Conservation (phyloP, 495 filamentous ascomycete genomes). For the Penicillium malachiteum region DNA sequence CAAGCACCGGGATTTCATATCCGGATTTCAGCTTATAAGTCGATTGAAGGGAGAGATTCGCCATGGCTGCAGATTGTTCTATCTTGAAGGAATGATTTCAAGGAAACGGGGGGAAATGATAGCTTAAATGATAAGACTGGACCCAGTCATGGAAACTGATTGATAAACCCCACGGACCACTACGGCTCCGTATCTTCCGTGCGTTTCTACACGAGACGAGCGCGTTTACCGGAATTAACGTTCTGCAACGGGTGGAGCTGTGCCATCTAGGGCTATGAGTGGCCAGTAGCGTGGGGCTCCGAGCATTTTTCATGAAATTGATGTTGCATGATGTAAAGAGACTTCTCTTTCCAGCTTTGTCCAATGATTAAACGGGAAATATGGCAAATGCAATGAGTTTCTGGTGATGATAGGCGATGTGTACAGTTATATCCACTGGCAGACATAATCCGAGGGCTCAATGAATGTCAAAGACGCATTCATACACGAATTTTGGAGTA, state of each 20-base stretch:
- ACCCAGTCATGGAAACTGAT: neutral
- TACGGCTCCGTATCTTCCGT: slow-evolving; percentile 14
- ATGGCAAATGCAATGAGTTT: no score
- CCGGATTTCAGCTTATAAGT: slow-evolving; percentile 71
- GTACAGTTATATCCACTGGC: no score
- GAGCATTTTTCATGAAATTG: no score
- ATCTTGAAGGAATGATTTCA: neutral
- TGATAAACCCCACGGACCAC: slow-evolving; percentile 14
- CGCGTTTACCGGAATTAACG: slow-evolving; percentile 9
- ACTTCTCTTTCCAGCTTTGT: no score
- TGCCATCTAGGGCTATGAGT: neutral
- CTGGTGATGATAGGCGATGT: no score
- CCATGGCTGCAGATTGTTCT: slow-evolving; percentile 41
- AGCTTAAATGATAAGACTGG: no score
- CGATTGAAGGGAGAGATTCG: slow-evolving; percentile 59
- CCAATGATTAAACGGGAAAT: no score
- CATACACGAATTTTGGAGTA: no score
- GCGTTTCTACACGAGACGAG: neutral
- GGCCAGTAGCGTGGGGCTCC: neutral
- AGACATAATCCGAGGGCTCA: no score
- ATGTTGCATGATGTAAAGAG: no score
- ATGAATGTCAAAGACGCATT: no score
- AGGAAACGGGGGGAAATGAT: no score
- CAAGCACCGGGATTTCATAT: slow-evolving; percentile 71
- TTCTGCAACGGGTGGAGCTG: slow-evolving; percentile 16